These are phyloP conservation scores for Penicillium sp. DNA, from an alignment of 2,329 filamentous ascomycete genomes.

Conservation along the genomic window DNA sequence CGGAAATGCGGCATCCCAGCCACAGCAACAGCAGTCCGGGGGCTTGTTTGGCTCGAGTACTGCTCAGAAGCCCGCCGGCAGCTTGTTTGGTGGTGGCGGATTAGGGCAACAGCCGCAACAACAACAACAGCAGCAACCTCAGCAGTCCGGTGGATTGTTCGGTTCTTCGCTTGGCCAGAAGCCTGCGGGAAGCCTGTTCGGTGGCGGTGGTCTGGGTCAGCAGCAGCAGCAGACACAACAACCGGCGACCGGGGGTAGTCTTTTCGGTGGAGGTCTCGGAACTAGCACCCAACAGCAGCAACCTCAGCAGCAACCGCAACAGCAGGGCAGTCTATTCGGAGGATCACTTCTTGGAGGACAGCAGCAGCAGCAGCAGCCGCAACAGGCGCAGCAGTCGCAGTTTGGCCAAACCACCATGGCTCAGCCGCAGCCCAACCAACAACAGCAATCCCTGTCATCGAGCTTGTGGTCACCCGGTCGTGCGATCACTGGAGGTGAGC, in stretches of 20 bases:
- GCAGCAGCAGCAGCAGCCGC: slow-evolving; percentile 22
- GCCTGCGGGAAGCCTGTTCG: slow-evolving; percentile 41
- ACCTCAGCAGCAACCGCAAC: slow-evolving; percentile 19
- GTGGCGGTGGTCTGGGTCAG: slow-evolving; percentile 17
- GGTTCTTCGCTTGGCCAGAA: slow-evolving; percentile 23
- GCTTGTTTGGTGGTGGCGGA: slow-evolving; percentile 35
- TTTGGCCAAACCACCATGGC: slow-evolving; percentile 42
- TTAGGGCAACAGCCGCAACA: background rate
- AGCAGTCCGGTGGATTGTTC: slow-evolving; percentile 34
- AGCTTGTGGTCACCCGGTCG: slow-evolving; percentile 46
- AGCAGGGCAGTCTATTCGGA: slow-evolving; percentile 25
- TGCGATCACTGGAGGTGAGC: slow-evolving; percentile 43
- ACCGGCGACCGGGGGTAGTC: slow-evolving; percentile 11
- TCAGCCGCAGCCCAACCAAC: slow-evolving; percentile 27
- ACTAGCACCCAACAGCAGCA: slow-evolving; percentile 22
- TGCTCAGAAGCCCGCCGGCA: slow-evolving; percentile 30
- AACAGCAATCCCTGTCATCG: slow-evolving; percentile 31
- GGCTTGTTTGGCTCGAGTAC: slow-evolving; percentile 29
- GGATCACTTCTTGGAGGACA: slow-evolving; percentile 27
- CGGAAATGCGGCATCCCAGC: slow-evolving; percentile 16
- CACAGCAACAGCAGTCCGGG: slow-evolving; percentile 32
- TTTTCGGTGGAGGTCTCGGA: slow-evolving; percentile 23
- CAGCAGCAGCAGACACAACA: slow-evolving; percentile 26
- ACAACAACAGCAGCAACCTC: slow-evolving; percentile 20
- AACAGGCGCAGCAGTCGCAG: slow-evolving; percentile 39